phyloP scores from a whole-genome alignment of 192 early-diverging fungal species.

The Helicostylum pulchrum region DNA sequence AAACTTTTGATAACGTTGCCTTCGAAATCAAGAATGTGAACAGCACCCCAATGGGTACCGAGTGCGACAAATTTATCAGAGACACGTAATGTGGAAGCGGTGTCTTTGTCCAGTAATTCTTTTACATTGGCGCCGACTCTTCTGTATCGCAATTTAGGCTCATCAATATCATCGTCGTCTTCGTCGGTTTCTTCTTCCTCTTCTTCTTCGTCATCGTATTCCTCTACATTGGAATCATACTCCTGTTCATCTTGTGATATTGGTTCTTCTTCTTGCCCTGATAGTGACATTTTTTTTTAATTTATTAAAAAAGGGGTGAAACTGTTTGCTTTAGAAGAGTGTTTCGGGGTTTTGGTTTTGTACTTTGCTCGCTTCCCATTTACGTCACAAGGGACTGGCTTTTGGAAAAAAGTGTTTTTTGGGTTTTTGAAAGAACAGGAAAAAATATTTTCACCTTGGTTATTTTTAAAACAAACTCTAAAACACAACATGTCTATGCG shows the following conservation, averaged over 20 bases:
- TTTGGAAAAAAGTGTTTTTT: not conserved
- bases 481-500: slow-evolving; percentile 43
- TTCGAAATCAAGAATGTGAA: slow-evolving; percentile 88
- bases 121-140: slow-evolving; percentile 73
- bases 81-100: slow-evolving; percentile 76
- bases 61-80: slow-evolving; percentile 84
- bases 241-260: slow-evolving; percentile 66
- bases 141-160: slow-evolving; percentile 90
- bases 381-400: not conserved
- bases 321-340: not conserved
- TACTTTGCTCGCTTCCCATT: too few relatives aligned
- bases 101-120: slow-evolving; percentile 82
- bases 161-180: slow-evolving; percentile 77
- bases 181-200: slow-evolving; percentile 45
- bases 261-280: slow-evolving; percentile 4
- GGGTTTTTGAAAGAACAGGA: too few relatives aligned
- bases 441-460: too few relatives aligned
- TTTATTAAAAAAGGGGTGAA: not conserved
- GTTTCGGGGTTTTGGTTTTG: too few relatives aligned
- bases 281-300: not conserved
- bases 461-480: not conserved
- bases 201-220: slow-evolving; percentile 38
- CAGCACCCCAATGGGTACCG: slow-evolving; percentile 88
- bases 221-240: slow-evolving; percentile 29
- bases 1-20: slow-evolving; percentile 89